phyloP scores from a whole-genome alignment of 805 yeast genomes.

The Priceomyces castillae region DNA sequence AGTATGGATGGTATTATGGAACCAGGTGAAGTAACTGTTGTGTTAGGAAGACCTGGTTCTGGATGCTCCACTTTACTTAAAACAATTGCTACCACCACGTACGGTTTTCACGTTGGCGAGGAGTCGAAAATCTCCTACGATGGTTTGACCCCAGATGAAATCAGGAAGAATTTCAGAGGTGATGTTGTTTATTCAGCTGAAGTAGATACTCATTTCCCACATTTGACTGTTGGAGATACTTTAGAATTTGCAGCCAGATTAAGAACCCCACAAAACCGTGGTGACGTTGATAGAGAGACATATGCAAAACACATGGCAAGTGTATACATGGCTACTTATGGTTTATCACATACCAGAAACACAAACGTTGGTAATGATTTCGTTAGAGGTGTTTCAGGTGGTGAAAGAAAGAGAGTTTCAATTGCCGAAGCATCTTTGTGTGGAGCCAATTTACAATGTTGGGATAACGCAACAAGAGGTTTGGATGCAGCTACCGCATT shows the following conservation, averaged over 20 bases:
- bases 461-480: constrained; percentile 84
- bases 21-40: constrained; percentile 41
- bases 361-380: constrained; percentile 64
- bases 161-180: constrained; percentile 31
- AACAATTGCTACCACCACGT: constrained; percentile 36
- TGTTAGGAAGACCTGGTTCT: constrained; percentile 42
- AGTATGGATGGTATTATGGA: constrained; percentile 34
- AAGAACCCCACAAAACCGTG: constrained; percentile 42
- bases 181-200: constrained; percentile 48
- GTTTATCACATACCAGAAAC: constrained; percentile 51
- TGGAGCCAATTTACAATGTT: constrained; percentile 53
- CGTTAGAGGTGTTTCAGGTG: constrained; percentile 77
- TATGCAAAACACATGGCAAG: constrained; percentile 42
- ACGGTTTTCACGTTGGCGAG: constrained; percentile 35
- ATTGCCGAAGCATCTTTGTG: constrained; percentile 73
- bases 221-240: constrained; percentile 54
- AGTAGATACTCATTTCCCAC: constrained; percentile 57
- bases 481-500: constrained; percentile 81
- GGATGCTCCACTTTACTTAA: constrained; percentile 42
- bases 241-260: constrained; percentile 53
- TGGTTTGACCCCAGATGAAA: constrained; percentile 31
- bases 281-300: constrained; percentile 31
- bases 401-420: constrained; percentile 83
- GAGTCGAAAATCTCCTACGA: constrained; percentile 33
- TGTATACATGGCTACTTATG: constrained; percentile 45